A percentile compares a stretch with the other conserved stretches of the same genome.
These are phyloP conservation scores for Suillus decipiens DNA, from an alignment of 768 basidiomycete species.

Conservation along the genomic window DNA sequence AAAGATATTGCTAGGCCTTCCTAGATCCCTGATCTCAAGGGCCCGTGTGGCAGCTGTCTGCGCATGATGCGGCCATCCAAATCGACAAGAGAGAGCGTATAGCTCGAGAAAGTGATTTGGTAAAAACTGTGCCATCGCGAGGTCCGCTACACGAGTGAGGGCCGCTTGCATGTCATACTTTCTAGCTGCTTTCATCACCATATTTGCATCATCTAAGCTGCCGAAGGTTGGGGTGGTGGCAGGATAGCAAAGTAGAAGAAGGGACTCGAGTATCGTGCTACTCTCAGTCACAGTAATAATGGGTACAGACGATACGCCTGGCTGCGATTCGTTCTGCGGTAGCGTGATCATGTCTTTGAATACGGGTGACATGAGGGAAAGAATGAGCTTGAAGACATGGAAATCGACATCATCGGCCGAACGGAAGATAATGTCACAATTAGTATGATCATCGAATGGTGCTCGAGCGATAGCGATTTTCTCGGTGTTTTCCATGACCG, in stretches of 20 bases:
- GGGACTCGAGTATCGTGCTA: conserved; percentile 19
- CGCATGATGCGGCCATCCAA: background rate
- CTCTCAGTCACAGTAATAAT: conserved; percentile 21
- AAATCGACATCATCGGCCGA: conserved; percentile 15
- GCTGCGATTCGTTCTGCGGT: conserved; percentile 30
- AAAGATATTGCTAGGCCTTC: background rate
- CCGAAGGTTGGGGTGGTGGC: background rate
- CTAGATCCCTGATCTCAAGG: background rate
- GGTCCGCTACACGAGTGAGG: background rate
- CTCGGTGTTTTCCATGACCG: background rate
- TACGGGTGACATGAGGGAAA: conserved; percentile 50
- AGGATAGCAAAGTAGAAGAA: conserved; percentile 46
- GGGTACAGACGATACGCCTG: background rate
- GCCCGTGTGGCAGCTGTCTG: background rate
- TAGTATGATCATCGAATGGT: conserved; percentile 15
- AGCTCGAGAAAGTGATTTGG: background rate
- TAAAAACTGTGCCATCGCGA: background rate
- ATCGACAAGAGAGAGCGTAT: background rate
- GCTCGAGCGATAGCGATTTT: background rate
- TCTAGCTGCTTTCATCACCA: background rate
- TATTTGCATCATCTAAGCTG: background rate
- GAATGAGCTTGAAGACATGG: conserved; percentile 30
- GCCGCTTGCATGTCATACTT: background rate
- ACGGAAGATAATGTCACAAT: conserved; percentile 19
- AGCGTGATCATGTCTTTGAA: conserved; percentile 50